These are phyloP conservation scores for Thielaviopsis euricoi DNA, from an alignment of 2,329 filamentous ascomycete genomes.

Conservation along the genomic window DNA sequence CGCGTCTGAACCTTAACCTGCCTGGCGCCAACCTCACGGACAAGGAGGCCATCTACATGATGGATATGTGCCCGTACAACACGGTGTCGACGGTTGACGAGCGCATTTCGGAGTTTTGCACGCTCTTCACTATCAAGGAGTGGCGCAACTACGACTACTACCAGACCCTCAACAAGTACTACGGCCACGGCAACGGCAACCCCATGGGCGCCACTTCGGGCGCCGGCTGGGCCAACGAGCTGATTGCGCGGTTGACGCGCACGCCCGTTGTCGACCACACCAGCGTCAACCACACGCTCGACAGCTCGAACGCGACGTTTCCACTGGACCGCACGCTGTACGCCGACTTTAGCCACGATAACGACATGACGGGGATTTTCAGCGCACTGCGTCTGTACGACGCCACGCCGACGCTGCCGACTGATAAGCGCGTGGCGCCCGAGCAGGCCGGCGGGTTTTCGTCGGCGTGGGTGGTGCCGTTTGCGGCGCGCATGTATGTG, in stretches of 20 bases:
- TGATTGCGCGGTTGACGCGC: conserved; percentile 62
- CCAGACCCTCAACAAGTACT: conserved; percentile 68
- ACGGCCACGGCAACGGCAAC: conserved; percentile 63
- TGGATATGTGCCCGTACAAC: conserved; percentile 80
- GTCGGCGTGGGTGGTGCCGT: conserved; percentile 66
- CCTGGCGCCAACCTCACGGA: conserved; percentile 48
- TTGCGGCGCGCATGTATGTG: conserved; percentile 65
- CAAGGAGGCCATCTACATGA: conserved; percentile 51
- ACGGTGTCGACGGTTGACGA: conserved; percentile 48
- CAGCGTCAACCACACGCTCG: conserved; percentile 61
- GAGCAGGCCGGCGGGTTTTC: conserved; percentile 49
- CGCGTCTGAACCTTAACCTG: conserved; percentile 52
- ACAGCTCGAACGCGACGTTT: conserved; percentile 50
- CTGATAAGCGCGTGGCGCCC: conserved; percentile 31
- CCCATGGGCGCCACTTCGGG: conserved; percentile 70
- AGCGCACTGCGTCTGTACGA: conserved; percentile 68
- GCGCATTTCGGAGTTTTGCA: conserved; percentile 53
- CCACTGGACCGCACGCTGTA: conserved; percentile 55
- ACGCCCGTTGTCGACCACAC: conserved; percentile 55
- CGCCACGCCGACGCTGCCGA: conserved; percentile 36
- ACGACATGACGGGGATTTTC: conserved; percentile 64
- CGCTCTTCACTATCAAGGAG: conserved; percentile 54
- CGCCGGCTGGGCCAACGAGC: conserved; percentile 75
- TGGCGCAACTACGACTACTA: conserved; percentile 72
- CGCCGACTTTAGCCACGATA: conserved; percentile 87